phyloP scores from a whole-genome alignment of 2,329 filamentous ascomycete genomes.

The Cryphonectria japonica region DNA sequence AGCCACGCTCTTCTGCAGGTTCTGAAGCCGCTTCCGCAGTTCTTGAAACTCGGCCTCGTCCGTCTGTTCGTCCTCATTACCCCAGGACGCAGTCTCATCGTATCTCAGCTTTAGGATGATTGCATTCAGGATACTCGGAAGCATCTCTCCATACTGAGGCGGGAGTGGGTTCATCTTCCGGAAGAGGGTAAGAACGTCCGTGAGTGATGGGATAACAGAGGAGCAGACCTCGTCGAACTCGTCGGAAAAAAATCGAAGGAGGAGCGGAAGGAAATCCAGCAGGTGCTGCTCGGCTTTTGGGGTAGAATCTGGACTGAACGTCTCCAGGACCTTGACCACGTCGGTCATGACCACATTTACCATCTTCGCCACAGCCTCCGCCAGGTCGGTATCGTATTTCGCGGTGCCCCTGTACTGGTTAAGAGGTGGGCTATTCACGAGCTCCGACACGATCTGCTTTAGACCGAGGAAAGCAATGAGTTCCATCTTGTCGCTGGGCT shows the following conservation, averaged over 20 bases:
- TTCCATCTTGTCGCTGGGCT: constrained; percentile 86
- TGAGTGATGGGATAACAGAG: constrained; percentile 90
- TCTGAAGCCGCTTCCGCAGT: constrained; percentile 84
- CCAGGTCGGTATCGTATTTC: constrained; percentile 92
- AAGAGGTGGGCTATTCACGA: constrained; percentile 81
- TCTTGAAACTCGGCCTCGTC: constrained; percentile 98
- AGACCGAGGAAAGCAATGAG: constrained; percentile 92
- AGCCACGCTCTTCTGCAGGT: constrained; percentile 90
- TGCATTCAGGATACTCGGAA: constrained; percentile 85
- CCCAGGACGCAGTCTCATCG: constrained; percentile 93
- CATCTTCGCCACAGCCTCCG: constrained; percentile 91
- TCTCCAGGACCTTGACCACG: constrained; percentile 82
- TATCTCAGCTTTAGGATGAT: constrained; percentile 97
- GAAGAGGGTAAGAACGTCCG: constrained; percentile 88
- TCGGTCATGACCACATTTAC: constrained; percentile 90
- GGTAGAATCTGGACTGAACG: constrained; percentile 65
- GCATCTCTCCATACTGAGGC: constrained; percentile 75
- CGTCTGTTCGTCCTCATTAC: constrained; percentile 89
- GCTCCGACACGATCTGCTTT: constrained; percentile 79
- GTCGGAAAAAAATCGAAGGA: constrained; percentile 94
- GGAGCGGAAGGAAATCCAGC: constrained; percentile 80
- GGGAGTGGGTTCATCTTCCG: constrained; percentile 79
- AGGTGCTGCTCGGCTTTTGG: constrained; percentile 80
- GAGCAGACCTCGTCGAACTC: constrained; percentile 98
- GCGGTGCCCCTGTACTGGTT: constrained; percentile 78